phyloP scores from a whole-genome alignment of 805 yeast species.

The Ogataea methanolica region DNA sequence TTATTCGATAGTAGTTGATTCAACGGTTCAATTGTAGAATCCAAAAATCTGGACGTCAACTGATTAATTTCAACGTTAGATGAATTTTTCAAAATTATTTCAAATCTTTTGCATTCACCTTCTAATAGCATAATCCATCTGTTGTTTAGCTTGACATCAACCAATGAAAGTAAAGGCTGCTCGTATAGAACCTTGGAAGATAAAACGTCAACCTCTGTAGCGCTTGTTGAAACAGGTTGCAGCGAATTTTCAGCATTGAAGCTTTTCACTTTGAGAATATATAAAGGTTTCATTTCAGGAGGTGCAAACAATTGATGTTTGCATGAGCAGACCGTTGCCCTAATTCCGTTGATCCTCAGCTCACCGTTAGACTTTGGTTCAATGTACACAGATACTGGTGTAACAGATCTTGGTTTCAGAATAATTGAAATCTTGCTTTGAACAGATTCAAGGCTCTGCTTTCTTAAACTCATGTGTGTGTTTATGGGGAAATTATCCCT shows the following conservation, averaged over 20 bases:
- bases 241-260: slow-evolving; percentile 4
- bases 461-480: slow-evolving; percentile 21
- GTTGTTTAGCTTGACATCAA: slow-evolving; percentile 49
- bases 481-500: slow-evolving; percentile 22
- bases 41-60: slow-evolving; percentile 60
- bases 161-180: slow-evolving; percentile 60
- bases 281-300: background rate
- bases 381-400: slow-evolving; percentile 39
- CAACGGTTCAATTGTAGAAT: slow-evolving; percentile 66
- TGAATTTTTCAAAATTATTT: slow-evolving; percentile 50
- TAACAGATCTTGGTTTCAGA: slow-evolving; percentile 35
- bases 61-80: slow-evolving; percentile 53
- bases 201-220: slow-evolving; percentile 24
- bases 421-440: slow-evolving; percentile 19
- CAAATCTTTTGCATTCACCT: slow-evolving; percentile 59
- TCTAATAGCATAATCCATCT: slow-evolving; percentile 74
- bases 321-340: slow-evolving; percentile 49
- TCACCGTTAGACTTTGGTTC: slow-evolving; percentile 47
- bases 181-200: slow-evolving; percentile 26
- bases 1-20: slow-evolving; percentile 45
- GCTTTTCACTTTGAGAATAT: slow-evolving; percentile 5
- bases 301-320: slow-evolving; percentile 35
- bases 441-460: slow-evolving; percentile 11
- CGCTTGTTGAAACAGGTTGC: background rate
- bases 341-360: slow-evolving; percentile 46